These are phyloP conservation scores for Trichoderma cornu-damae DNA, from an alignment of 2,329 filamentous ascomycete species.

Conservation along the genomic window DNA sequence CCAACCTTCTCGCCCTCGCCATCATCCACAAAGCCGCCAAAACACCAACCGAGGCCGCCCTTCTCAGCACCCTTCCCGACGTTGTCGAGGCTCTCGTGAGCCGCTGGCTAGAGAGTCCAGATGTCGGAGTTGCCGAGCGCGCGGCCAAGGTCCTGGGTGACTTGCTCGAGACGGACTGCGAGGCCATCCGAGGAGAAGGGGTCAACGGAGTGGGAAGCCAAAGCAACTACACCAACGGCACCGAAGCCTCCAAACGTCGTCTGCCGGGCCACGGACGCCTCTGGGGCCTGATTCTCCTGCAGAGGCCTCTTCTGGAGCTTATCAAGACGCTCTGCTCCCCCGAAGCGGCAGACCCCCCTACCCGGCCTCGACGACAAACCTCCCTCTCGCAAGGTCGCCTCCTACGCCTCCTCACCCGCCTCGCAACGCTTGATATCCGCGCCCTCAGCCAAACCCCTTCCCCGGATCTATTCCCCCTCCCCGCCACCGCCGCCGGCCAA, in stretches of 20 bases:
- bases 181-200: conserved; percentile 30
- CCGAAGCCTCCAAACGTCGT: conserved; percentile 35
- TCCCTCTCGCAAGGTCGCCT: conserved; percentile 50
- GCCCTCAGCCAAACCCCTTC: conserved; percentile 37
- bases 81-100: conserved; percentile 46
- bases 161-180: conserved; percentile 52
- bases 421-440: conserved; percentile 44
- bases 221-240: conserved; percentile 27
- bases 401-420: conserved; percentile 46
- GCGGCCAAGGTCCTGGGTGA: conserved; percentile 48
- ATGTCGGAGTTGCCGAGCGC: conserved; percentile 53
- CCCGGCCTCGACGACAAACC: conserved; percentile 35
- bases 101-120: conserved; percentile 49
- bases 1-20: conserved; percentile 53
- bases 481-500: conserved; percentile 24
- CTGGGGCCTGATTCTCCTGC: conserved; percentile 50
- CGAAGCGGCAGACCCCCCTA: conserved; percentile 26
- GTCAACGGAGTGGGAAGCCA: conserved; percentile 21
- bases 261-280: conserved; percentile 47
- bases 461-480: conserved; percentile 31
- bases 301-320: conserved; percentile 41
- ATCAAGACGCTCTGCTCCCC: conserved; percentile 36
- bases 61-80: conserved; percentile 45
- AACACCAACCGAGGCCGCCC: conserved; percentile 44
- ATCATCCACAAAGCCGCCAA: conserved; percentile 52